Base-by-base conservation (phyloP, 164 flowering plant species). In the Stephania cephalantha region DNA sequence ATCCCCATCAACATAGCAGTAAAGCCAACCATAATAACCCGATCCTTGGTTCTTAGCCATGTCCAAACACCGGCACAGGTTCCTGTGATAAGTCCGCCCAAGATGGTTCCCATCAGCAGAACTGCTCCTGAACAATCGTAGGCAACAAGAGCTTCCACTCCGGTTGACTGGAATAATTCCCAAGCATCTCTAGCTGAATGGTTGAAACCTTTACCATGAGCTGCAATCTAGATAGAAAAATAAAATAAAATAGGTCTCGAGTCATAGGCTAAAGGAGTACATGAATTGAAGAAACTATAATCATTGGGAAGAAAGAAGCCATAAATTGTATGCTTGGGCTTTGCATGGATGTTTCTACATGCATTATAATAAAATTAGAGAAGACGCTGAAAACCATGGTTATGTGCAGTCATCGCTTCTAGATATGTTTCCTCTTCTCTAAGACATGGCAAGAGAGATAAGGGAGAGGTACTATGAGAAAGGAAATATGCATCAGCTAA, bases 91-190 rank as follows among this genome's bases (percentile, higher is more conserved):
- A 94, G 97, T 58, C 99, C 99, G 48, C 99, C 97, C 83, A 93
- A 83, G 46, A 92, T 13, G 11, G 94, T 91, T n/a, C 94, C 90
- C 99, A 96, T 96, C 74, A 96, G 81, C 17, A 96, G 82, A 80
- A 96, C 97, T 35, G 99, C 97, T 70, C 99, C 99, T n/a, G 97
- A 96, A 82, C 99, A 95, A 83, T 95, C 99, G 78, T 96, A 96
- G 29, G 97, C 99, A 75, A 96, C 76, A n/a, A 96, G 95, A 35
- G 98, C 94, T 83, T 96, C 99, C 17, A 96, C 96, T n/a, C 99
- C 99, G 70, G 99, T 96, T 75, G 99, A 94, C 83, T 96, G 99
- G 74, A 96, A 94, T 78, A 96, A 81, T 79, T 96, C 99, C 99
- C 99, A 96, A 25, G 99, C 99, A 85, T 96, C 99, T 79, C 97